phyloP scores from a whole-genome alignment of 768 basidiomycete species.

The Lactarius sanguifluus region DNA sequence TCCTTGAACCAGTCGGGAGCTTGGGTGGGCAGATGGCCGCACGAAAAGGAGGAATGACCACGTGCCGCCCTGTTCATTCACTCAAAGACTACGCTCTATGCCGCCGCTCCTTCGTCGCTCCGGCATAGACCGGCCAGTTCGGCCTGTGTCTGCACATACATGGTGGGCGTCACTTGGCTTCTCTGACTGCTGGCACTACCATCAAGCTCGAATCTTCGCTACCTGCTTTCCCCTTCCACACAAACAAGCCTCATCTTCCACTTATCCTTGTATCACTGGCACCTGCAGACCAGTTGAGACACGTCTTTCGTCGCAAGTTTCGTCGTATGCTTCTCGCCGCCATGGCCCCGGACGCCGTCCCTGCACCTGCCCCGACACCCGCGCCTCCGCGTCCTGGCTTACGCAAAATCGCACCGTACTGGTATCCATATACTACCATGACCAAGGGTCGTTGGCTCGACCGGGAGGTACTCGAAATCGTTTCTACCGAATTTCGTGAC shows the following conservation, averaged over 20 bases:
- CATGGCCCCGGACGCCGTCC: conserved; percentile 27
- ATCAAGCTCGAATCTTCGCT: conserved; percentile 13
- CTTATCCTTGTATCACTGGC: conserved; percentile 52
- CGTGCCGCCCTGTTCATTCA: no score
- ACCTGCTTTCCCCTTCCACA: conserved; percentile 27
- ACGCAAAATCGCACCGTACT: conserved; percentile 84
- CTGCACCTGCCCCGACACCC: conserved; percentile 14
- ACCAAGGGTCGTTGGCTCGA: conserved; percentile 96
- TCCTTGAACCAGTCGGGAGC: no score
- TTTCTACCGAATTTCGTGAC: conserved; percentile 93
- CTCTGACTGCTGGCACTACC: neutral
- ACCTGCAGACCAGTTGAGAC: conserved; percentile 54
- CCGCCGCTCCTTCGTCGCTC: no score
- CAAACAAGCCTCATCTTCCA: conserved; percentile 34
- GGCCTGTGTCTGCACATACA: neutral
- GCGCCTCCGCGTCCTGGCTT: conserved; percentile 44
- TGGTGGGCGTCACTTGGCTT: conserved; percentile 12
- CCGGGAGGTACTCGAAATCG: conserved; percentile 84
- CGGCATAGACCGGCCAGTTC: no score
- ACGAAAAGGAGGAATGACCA: no score
- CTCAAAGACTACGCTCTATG: no score
- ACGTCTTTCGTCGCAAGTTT: conserved; percentile 30
- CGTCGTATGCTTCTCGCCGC: conserved; percentile 32
- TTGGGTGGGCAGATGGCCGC: no score
- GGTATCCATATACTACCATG: conserved; percentile 92